phyloP scores from a whole-genome alignment of 164 flowering plant genomes.

The Piper betle region DNA sequence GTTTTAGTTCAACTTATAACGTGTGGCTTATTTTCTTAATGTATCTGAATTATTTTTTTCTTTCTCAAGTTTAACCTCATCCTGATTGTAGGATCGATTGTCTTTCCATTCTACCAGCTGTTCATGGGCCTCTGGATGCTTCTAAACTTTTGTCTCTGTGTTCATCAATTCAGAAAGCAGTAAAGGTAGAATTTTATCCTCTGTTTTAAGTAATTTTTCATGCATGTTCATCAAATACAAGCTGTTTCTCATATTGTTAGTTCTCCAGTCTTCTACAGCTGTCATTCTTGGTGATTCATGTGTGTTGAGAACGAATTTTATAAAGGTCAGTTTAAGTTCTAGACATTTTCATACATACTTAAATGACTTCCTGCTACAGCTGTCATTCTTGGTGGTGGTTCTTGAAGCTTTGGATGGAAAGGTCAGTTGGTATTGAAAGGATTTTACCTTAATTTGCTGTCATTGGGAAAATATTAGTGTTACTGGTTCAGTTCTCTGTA shows the following conservation, averaged over 20 bases:
- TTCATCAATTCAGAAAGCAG: slow-evolving; percentile 57
- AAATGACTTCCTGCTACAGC: slow-evolving; percentile 15
- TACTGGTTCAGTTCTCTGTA: too few species aligned
- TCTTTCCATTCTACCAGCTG: slow-evolving; percentile 69
- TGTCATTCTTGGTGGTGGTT: slow-evolving; percentile 28
- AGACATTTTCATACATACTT: not conserved
- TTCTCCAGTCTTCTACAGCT: slow-evolving; percentile 60
- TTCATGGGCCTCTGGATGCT: slow-evolving; percentile 72
- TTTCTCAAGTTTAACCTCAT: slow-evolving; percentile 4
- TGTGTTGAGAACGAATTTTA: slow-evolving; percentile 51
- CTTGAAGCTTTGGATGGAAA: slow-evolving; percentile 90
- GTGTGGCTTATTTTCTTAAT: not conserved
- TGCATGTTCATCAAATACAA: not conserved
- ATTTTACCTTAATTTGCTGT: not conserved
- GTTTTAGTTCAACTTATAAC: not conserved
- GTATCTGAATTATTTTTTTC: not conserved
- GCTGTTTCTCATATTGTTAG: slow-evolving; percentile 4
- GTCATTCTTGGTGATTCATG: slow-evolving; percentile 62
- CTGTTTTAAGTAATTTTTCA: not conserved
- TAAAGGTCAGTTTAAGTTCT: slow-evolving; percentile 43
- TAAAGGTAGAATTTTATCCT: slow-evolving; percentile 43
- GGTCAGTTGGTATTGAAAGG: slow-evolving; percentile 21
- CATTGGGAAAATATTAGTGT: not conserved
- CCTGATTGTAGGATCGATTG: slow-evolving; percentile 63
- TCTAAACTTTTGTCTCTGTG: slow-evolving; percentile 60